Evolutionary conservation across 1,139 yeast genomes (phyloP).

Genomic region (Debaryomyces robertsiae): DNA sequence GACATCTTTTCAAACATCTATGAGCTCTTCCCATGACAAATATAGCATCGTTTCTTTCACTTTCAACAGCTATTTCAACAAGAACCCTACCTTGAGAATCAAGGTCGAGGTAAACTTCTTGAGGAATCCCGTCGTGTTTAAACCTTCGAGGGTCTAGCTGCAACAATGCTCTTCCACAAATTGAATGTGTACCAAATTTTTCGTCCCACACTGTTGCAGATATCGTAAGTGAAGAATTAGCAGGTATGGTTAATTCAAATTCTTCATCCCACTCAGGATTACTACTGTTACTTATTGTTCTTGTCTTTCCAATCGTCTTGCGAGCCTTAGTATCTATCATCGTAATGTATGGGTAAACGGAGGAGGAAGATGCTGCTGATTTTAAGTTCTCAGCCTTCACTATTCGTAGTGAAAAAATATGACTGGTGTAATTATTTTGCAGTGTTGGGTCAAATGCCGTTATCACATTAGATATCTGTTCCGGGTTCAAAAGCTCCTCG

Average conservation of each 20-base stretch:
- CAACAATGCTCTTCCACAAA: constrained; percentile 69
- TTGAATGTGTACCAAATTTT: constrained; percentile 56
- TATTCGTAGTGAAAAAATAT: constrained; percentile 66
- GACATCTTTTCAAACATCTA: constrained; percentile 61
- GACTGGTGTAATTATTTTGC: constrained; percentile 43
- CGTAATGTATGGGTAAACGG: constrained; percentile 68
- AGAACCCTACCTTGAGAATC: constrained; percentile 69
- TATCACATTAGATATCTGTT: constrained; percentile 53
- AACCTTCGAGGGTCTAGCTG: constrained; percentile 67
- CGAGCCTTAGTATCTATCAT: constrained; percentile 62
- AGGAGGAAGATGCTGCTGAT: constrained; percentile 37
- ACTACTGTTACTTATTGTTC: constrained; percentile 59
- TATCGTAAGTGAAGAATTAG: constrained; percentile 45
- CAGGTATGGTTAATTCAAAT: constrained; percentile 60
- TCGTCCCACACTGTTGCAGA: constrained; percentile 79
- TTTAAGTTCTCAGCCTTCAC: constrained; percentile 71
- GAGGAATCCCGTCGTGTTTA: constrained; percentile 68
- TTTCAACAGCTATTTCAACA: constrained; percentile 72
- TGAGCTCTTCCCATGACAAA: constrained; percentile 80
- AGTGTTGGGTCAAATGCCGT: constrained; percentile 34
- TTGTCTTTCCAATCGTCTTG: constrained; percentile 69
- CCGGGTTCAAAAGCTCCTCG: constrained; percentile 67
- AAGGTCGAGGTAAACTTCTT: constrained; percentile 60
- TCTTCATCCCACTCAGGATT: constrained; percentile 92
- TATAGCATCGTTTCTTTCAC: constrained; percentile 74